Conservation (phyloP, 345 rosid species). For the Bretschneidera sinensis region DNA sequence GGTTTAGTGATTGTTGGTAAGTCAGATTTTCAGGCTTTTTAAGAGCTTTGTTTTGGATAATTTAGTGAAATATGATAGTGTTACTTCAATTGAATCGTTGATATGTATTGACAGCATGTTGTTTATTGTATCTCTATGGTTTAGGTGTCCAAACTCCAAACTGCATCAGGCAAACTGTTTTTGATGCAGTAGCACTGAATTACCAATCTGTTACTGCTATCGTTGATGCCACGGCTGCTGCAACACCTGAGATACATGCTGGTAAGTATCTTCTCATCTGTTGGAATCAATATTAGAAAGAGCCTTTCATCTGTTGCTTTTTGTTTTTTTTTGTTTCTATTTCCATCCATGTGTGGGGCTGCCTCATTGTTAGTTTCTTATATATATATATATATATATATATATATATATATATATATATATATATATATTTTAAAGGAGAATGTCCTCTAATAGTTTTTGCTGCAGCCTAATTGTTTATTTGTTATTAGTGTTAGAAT, state of each 20-base stretch:
- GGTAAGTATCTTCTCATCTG: conserved; percentile 31
- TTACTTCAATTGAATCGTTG: too few relatives aligned
- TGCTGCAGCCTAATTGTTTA: too few relatives aligned
- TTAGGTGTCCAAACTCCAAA: conserved; percentile 87
- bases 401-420: too few relatives aligned
- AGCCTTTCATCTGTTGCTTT: background rate
- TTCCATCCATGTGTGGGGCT: too few relatives aligned
- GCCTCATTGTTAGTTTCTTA: too few relatives aligned
- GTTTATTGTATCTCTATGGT: conserved; percentile 4
- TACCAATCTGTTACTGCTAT: conserved; percentile 54
- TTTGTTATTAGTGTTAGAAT: too few relatives aligned
- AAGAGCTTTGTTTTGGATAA: background rate
- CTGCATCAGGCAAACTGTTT: conserved; percentile 81
- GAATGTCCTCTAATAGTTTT: too few relatives aligned
- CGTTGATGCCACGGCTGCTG: conserved; percentile 86
- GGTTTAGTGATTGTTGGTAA: conserved; percentile 59
- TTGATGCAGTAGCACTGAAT: conserved; percentile 76
- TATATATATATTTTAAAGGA: too few relatives aligned
- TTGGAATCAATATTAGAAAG: background rate
- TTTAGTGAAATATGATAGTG: background rate
- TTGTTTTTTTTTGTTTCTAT: background rate
- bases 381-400: too few relatives aligned
- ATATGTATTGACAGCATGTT: background rate
- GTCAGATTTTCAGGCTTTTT: conserved; percentile 11
- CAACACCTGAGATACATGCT: conserved; percentile 62